phyloP scores from a whole-genome alignment of 2,329 filamentous ascomycete genomes.

The Penicillium oxalicum region DNA sequence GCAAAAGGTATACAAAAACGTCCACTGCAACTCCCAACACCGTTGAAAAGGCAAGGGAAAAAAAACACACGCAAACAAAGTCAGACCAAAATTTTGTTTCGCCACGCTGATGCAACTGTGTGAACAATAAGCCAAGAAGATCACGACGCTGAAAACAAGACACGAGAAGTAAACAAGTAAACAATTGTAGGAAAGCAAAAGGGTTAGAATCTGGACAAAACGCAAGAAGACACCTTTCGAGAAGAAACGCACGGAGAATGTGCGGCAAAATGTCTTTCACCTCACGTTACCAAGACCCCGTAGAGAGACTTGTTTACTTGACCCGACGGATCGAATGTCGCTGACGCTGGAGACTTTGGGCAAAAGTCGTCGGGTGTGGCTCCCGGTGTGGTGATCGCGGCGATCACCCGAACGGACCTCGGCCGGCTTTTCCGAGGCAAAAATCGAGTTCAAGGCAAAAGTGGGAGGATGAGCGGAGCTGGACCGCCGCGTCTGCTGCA shows the following conservation, averaged over 20 bases:
- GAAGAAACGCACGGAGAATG: too few relatives aligned
- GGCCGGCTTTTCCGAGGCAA: background rate
- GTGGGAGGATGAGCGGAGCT: conserved; percentile 28
- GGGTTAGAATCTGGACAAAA: background rate
- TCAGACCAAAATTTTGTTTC: conserved; percentile 12
- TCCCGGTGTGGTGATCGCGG: conserved; percentile 3
- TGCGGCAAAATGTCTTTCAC: background rate
- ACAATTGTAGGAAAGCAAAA: background rate
- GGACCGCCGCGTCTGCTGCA: conserved; percentile 39
- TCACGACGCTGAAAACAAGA: conserved; percentile 3
- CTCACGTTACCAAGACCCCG: conserved; percentile 30
- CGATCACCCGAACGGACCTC: conserved; percentile 15
- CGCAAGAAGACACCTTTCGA: background rate
- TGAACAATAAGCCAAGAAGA: conserved; percentile 5
- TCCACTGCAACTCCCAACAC: too few relatives aligned
- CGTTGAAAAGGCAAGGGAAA: background rate
- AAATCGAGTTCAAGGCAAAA: conserved; percentile 17
- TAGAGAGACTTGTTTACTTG: conserved; percentile 36
- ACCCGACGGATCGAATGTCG: conserved; percentile 33
- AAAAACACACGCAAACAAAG: background rate
- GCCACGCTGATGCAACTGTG: conserved; percentile 23
- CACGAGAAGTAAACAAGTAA: background rate
- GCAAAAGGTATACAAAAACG: too few relatives aligned
- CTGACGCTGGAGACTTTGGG: conserved; percentile 35
- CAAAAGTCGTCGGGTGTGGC: conserved; percentile 9